Conservation (phyloP, 371 early-diverging fungal species). For the Polyrhizophydium stewartii region DNA sequence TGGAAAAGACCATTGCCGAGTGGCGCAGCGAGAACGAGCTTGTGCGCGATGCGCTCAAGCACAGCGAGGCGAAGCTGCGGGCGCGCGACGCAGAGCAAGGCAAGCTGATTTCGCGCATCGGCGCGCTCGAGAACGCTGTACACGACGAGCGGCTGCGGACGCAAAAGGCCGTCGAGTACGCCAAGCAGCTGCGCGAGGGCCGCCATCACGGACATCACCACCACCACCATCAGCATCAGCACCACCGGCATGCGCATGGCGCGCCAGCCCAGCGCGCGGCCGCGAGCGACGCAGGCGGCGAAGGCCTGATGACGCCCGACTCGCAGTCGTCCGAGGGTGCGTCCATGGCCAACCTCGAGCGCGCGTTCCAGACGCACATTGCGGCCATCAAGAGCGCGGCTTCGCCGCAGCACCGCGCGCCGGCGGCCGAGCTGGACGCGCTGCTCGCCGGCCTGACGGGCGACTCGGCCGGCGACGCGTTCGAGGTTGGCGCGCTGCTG, state of each 20-base stretch:
- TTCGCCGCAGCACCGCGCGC: too few species aligned
- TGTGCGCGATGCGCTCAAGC: background rate
- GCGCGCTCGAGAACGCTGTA: constrained; percentile 8
- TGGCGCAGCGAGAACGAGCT: constrained; percentile 11
- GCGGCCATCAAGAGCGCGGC: background rate
- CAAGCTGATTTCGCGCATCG: background rate
- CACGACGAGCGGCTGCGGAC: constrained; percentile 23
- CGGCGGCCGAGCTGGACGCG: background rate
- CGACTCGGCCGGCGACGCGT: background rate
- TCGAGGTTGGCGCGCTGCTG: constrained; percentile 9
- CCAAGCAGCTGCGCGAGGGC: constrained; percentile 11
- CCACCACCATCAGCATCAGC: too few species aligned
- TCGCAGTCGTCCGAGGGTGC: background rate
- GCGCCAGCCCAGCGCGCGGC: background rate
- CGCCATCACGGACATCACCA: too few species aligned
- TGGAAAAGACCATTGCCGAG: constrained; percentile 11
- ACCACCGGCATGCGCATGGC: too few species aligned
- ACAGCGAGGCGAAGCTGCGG: background rate
- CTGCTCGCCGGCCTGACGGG: background rate
- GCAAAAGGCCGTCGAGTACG: constrained; percentile 20
- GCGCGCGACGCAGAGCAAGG: background rate
- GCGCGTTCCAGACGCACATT: background rate
- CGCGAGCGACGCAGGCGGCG: too few species aligned
- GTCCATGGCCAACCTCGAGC: background rate
- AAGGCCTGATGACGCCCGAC: background rate